phyloP scores from a whole-genome alignment of 2,329 filamentous ascomycete species.

The Aspergillus sp. region DNA sequence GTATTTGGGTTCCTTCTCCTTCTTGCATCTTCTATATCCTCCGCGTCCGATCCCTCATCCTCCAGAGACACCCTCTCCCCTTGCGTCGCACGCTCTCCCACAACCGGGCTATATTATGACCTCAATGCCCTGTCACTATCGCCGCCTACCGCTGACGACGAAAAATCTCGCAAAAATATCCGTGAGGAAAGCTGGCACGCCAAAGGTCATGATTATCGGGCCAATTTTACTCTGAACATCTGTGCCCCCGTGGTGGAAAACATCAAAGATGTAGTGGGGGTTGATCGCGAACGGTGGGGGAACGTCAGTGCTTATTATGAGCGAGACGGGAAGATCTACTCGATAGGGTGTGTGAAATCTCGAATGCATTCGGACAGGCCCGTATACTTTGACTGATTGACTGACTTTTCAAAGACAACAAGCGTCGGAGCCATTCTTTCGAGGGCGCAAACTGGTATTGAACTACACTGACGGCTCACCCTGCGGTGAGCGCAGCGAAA shows the following conservation, averaged over 20 bases:
- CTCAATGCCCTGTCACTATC: constrained; percentile 56
- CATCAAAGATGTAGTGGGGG: constrained; percentile 45
- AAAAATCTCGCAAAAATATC: constrained; percentile 36
- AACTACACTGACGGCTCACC: constrained; percentile 77
- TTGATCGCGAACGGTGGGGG: constrained; percentile 39
- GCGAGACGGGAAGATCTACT: constrained; percentile 42
- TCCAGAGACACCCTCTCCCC: constrained; percentile 46
- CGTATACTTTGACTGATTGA: constrained; percentile 1
- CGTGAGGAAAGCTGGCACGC: constrained; percentile 48
- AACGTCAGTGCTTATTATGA: constrained; percentile 52
- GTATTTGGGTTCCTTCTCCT: constrained; percentile 31
- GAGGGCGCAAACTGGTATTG: constrained; percentile 63
- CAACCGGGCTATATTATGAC: constrained; percentile 63
- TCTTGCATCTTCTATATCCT: constrained; percentile 29
- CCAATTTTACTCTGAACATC: constrained; percentile 52
- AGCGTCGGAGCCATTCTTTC: constrained; percentile 46
- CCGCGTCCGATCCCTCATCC: constrained; percentile 41
- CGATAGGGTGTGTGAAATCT: constrained; percentile 41
- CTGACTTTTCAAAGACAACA: constrained; percentile 33
- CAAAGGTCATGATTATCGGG: constrained; percentile 48
- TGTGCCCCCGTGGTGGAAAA: constrained; percentile 50
- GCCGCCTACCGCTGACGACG: constrained; percentile 42
- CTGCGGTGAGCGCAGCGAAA: constrained; percentile 45
- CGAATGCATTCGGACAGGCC: not conserved
- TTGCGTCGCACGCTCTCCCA: constrained; percentile 62